Percentiles rank a stretch among this genome's conserved stretches.
Conservation (phyloP, 139 green algal genomes). For the Chloropicon primus region DNA sequence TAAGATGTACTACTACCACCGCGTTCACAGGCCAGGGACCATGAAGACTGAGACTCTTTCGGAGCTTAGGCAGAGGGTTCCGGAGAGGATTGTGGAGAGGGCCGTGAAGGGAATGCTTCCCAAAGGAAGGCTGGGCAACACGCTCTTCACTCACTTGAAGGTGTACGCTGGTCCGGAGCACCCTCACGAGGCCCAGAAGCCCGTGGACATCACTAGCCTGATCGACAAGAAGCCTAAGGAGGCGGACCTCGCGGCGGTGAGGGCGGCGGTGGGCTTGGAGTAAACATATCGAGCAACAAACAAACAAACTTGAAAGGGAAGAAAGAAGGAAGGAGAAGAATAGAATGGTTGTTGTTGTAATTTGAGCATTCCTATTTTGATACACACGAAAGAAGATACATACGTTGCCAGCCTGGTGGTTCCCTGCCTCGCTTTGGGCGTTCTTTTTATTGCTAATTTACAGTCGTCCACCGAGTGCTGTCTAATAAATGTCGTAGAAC, state of each 20-base stretch:
- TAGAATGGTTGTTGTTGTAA: no score
- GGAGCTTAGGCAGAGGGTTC: conserved; percentile 57
- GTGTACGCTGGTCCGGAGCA: conserved; percentile 75
- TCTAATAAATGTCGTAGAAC: conserved; percentile 1
- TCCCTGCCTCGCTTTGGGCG: no score
- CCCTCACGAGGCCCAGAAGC: conserved; percentile 84
- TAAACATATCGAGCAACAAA: no score
- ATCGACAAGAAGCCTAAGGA: conserved; percentile 28
- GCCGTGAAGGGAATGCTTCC: conserved; percentile 97
- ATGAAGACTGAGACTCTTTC: conserved; percentile 40
- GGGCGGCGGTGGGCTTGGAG: not conserved
- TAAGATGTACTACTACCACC: conserved; percentile 85
- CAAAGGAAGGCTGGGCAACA: conserved; percentile 69
- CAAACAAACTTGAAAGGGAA: no score
- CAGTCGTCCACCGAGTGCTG: not conserved
- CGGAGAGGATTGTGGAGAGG: conserved; percentile 93
- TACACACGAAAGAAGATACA: no score
- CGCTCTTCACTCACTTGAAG: conserved; percentile 89
- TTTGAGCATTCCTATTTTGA: no score
- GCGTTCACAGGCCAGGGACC: conserved; percentile 31
- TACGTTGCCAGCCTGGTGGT: no score
- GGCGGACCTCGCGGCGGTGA: not conserved
- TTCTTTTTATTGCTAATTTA: not conserved
- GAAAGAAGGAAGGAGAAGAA: no score
- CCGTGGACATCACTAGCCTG: conserved; percentile 68